Percentiles rank a stretch among this genome's conserved stretches.
These are phyloP conservation scores for Candida insectorum DNA, from an alignment of 805 yeast species.

Conservation along the genomic window DNA sequence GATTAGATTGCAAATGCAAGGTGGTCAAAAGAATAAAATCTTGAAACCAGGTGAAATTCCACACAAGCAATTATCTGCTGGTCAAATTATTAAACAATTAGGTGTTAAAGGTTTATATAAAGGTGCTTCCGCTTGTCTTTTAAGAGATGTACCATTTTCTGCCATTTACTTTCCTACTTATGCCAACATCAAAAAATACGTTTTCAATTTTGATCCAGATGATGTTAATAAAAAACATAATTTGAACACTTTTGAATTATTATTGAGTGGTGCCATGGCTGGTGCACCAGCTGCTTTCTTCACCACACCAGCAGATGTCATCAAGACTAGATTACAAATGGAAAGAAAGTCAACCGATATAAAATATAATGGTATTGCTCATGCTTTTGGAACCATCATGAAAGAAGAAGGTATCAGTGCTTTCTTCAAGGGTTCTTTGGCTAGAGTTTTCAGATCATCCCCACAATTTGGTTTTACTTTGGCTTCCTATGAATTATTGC, in stretches of 20 bases:
- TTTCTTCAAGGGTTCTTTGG: conserved; percentile 94
- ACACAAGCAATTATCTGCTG: conserved; percentile 49
- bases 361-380: conserved; percentile 69
- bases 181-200: conserved; percentile 81
- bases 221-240: conserved; percentile 54
- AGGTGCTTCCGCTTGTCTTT: conserved; percentile 87
- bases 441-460: conserved; percentile 90
- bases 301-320: conserved; percentile 96
- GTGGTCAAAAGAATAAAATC: conserved; percentile 47
- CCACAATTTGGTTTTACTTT: conserved; percentile 98
- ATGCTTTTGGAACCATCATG: conserved; percentile 71
- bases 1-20: conserved; percentile 91
- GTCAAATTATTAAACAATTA: conserved; percentile 69
- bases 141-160: conserved; percentile 94
- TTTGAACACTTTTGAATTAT: conserved; percentile 78
- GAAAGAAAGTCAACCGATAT: conserved; percentile 76
- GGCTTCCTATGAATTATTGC: conserved; percentile 94
- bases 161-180: conserved; percentile 97
- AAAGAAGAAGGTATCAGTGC: conserved; percentile 83
- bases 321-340: conserved; percentile 90
- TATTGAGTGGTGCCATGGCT: conserved; percentile 87
- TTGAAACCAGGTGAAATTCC: conserved; percentile 37
- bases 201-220: conserved; percentile 79
- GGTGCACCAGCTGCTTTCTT: conserved; percentile 97
- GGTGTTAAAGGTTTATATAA: conserved; percentile 85